Base-by-base conservation (phyloP, 164 flowering plant species). In the Tinospora cordifolia region DNA sequence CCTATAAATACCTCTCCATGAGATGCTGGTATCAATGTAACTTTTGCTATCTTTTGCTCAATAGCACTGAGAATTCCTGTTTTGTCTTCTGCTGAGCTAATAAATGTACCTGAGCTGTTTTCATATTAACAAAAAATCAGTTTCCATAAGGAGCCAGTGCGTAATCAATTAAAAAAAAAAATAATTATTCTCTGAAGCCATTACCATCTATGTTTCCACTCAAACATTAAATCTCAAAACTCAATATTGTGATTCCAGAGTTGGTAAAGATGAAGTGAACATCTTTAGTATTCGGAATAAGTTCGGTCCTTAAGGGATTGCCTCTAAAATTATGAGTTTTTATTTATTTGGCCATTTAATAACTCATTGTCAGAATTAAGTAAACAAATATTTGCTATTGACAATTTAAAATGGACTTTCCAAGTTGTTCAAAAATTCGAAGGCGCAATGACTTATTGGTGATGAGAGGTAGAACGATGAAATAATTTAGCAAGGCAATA, bases 11-110 rank as follows among this genome's bases (percentile, higher is more conserved):
- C 98, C 96, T 93, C 98, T 57, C 93, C 96, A 80, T 89, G 88
- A 14, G 24, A 74, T 79, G 75, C 79, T n/a, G 99, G 98, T 78
- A 90, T 71, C 91, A 86, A 84, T 24, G 97, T 90, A 62, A 76
- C 98, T 76, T 77, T 86, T 51, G 96, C 95, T 76, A 94, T 90
- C 76, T 90, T 94, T 68, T 82, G 79, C 84, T 94, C 99, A 76
- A 94, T 83, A 9, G 69, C 41, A 72, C 78, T 84, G 83, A 94
- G 75, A 67, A 71, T 69, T 75, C 99, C 99, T 62, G 88, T 76
- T 80, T 89, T 78, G 75, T 94, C 99, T 79, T 89, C 92, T 41
- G 81, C 81, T 68, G 91, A 86, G 77, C 88, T 81, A 44, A 94
- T 75, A 76, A 94, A 94, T 84, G 83, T 81, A 49, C 99, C 99